phyloP scores from a whole-genome alignment of 176 grass and related monocot species.

The Melocanna baccifera region DNA sequence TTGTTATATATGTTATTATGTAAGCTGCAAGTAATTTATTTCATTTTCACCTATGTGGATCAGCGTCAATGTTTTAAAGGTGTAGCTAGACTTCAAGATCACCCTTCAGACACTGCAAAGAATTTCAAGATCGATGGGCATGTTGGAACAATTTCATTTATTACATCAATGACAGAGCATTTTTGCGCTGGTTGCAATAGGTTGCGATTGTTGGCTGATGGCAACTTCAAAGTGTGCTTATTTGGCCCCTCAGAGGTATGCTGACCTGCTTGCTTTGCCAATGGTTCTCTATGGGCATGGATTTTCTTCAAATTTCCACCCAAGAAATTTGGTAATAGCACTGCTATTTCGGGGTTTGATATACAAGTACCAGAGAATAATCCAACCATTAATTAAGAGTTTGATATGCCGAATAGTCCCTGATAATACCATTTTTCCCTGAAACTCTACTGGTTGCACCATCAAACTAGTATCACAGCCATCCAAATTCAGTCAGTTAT shows the following conservation, averaged over 20 bases:
- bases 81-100: slow-evolving; percentile 80
- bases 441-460: not conserved
- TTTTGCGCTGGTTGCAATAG: slow-evolving; percentile 98
- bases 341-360: not conserved
- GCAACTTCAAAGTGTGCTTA: slow-evolving; percentile 95
- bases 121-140: slow-evolving; percentile 86
- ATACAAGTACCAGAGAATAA: not conserved
- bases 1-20: slow-evolving; percentile 11
- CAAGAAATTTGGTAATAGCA: slow-evolving; percentile 4
- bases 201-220: slow-evolving; percentile 84
- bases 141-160: slow-evolving; percentile 89
- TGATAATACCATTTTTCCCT: not conserved
- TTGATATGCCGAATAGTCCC: not conserved
- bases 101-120: slow-evolving; percentile 87
- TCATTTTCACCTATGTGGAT: slow-evolving; percentile 19
- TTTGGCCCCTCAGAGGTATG: slow-evolving; percentile 96
- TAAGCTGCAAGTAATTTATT: slow-evolving; percentile 19
- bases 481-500: not conserved
- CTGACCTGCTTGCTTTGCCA: not conserved
- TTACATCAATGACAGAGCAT: slow-evolving; percentile 96
- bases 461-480: not conserved
- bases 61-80: slow-evolving; percentile 65
- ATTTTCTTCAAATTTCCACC: not conserved
- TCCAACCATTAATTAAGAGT: not conserved
- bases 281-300: not conserved